Base-by-base conservation (phyloP, 345 rosid species). In the Chamaenerion angustifolium region DNA sequence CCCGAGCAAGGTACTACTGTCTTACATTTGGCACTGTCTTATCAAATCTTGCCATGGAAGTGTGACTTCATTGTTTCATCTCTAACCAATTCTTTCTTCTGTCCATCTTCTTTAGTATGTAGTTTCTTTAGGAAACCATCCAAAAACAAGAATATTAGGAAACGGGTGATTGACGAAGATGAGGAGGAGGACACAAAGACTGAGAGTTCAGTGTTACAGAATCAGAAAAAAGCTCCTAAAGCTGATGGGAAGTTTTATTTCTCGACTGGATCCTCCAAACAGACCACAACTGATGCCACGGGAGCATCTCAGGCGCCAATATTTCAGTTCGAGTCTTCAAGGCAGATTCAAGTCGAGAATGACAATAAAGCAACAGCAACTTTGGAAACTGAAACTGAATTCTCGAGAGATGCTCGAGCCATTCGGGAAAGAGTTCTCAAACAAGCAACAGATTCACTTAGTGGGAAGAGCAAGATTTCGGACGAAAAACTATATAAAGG, bases 341-440 rank as follows among this genome's bases (percentile, higher is more conserved):
- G 76, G 72, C 82, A 82, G 66, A 80, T 88, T 56, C 97, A 85
- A 65, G 89, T 85, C 48, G 93, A 85, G 41, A 63, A 85, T 51
- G 97, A 85, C 62, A 85, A 76, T 60, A 68, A 58, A 63, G 97
- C 97, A 2, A 88, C 97, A 0, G 88, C 87, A 0, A 82, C 75
- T 16, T 70, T 88, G 44, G 97, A 88, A 56, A 88, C 97, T 17
- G 95, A 88, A 75, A 85, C 97, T 0, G 93, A 85, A 43, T 82
- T 82, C 59, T 69, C 75, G 1, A 80, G 55, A 53, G 97, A 88
- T 37, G 68, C 97, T 2, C 80, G 95, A 40, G 95, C 95, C 46
- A 73, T 85, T 58, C 85, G 87, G 54, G 95, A 85, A 67, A 82
- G 77, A 61, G 87, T 78, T 56, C 89, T 82, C 37, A 82, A 78